Evolutionary conservation across 495 filamentous ascomycete species (phyloP).

Genomic region (Rhizodiscina lignyota): DNA sequence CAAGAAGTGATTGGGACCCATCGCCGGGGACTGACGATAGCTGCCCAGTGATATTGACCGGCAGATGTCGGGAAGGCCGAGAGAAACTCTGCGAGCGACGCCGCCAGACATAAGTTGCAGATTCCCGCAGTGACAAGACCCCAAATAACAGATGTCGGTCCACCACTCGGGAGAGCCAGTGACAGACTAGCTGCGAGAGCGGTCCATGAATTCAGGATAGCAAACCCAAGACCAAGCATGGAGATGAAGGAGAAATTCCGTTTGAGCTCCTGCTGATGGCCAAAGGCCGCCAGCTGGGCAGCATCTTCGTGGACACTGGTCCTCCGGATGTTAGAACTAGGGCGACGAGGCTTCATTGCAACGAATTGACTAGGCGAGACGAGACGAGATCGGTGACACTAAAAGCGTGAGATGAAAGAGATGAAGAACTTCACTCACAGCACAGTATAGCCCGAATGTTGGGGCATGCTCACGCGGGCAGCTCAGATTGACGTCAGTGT

Average conservation of each 20-base stretch:
- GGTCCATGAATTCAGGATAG: slow-evolving; percentile 44
- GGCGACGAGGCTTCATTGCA: no score
- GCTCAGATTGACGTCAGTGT: no score
- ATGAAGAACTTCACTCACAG: no score
- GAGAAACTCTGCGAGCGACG: slow-evolving; percentile 56
- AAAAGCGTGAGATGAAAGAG: no score
- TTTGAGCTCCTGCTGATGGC: slow-evolving; percentile 20
- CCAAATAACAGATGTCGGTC: slow-evolving; percentile 37
- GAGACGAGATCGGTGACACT: no score
- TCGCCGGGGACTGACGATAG: slow-evolving; percentile 38
- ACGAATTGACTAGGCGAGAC: no score
- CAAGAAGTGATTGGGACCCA: slow-evolving; percentile 49
- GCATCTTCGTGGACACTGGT: slow-evolving; percentile 19
- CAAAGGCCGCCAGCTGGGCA: slow-evolving; percentile 17
- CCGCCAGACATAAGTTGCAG: slow-evolving; percentile 55
- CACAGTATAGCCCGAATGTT: no score
- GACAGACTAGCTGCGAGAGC: slow-evolving; percentile 36
- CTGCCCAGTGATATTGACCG: slow-evolving; percentile 58
- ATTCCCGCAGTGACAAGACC: slow-evolving; percentile 53
- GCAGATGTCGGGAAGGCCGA: slow-evolving; percentile 47
- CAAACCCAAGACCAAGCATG: slow-evolving; percentile 42
- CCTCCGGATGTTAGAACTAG: no score
- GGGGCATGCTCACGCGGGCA: no score
- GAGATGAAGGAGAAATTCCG: slow-evolving; percentile 32
- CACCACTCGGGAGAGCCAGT: slow-evolving; percentile 34